Conservation (phyloP, 257 asterid genomes). For the Nicotiana otophora region DNA sequence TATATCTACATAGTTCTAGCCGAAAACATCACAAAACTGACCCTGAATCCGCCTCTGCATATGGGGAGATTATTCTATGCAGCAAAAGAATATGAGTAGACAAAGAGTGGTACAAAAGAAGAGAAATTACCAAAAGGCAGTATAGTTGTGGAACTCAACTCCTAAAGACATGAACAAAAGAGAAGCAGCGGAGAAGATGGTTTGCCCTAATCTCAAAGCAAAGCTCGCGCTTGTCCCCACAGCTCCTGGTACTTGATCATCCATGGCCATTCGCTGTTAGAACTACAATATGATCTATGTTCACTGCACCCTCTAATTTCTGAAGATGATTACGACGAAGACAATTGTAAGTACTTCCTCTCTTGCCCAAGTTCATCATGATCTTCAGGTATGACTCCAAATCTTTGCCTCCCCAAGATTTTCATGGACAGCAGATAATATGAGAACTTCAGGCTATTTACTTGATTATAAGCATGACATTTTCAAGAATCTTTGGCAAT, state of each 20-base stretch:
- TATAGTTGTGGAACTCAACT: conserved; percentile 65
- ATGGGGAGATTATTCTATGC: too few species aligned
- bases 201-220: conserved; percentile 57
- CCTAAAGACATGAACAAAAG: conserved; percentile 67
- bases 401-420: background rate
- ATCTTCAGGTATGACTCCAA: background rate
- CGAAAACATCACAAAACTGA: background rate
- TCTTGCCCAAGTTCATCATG: background rate
- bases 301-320: background rate
- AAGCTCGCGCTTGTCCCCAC: conserved; percentile 59
- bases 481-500: background rate
- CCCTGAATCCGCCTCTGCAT: background rate
- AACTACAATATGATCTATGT: background rate
- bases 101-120: background rate
- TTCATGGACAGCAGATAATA: background rate
- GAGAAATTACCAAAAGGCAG: conserved; percentile 62
- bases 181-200: conserved; percentile 50
- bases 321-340: background rate
- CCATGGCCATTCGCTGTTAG: conserved; percentile 21
- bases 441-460: background rate
- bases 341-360: background rate
- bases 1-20: background rate
- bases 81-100: too few species aligned
- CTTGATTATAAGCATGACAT: background rate
- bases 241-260: conserved; percentile 49